These are phyloP conservation scores for Alloteropsis angusta DNA, from an alignment of 202 grass and related monocot genomes.

Conservation along the genomic window DNA sequence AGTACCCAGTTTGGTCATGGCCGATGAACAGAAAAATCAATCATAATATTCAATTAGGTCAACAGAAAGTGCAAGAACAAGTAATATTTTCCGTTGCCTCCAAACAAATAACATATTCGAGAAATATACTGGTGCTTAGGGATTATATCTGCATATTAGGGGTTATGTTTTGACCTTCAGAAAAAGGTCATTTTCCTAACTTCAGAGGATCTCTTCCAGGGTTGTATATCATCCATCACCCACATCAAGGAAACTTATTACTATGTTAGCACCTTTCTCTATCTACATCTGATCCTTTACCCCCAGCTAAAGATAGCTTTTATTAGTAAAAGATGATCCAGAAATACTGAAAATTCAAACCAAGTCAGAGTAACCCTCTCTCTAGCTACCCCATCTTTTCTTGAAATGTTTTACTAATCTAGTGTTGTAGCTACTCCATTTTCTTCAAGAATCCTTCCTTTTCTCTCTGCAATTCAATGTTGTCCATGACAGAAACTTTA, in stretches of 20 bases:
- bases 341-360: neutral
- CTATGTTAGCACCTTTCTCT: neutral
- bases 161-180: neutral
- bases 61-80: conserved; percentile 1
- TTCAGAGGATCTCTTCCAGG: neutral
- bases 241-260: neutral
- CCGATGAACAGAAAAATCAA: neutral
- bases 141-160: neutral
- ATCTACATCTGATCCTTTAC: neutral
- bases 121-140: neutral
- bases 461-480: too few species aligned
- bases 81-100: neutral
- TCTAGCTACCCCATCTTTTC: neutral
- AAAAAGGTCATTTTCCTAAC: neutral
- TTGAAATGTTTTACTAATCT: neutral
- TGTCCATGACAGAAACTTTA: too few species aligned
- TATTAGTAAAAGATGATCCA: neutral
- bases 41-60: neutral
- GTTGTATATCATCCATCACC: neutral
- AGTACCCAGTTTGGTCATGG: neutral
- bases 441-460: neutral
- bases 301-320: neutral
- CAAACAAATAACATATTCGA: neutral
- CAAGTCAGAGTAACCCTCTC: neutral
- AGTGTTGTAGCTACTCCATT: neutral